Percentiles rank a stretch among this genome's conserved stretches.
Evolutionary conservation across 1,284 basidiomycete genomes (phyloP).

Genomic region (Fistulina hepatica): DNA sequence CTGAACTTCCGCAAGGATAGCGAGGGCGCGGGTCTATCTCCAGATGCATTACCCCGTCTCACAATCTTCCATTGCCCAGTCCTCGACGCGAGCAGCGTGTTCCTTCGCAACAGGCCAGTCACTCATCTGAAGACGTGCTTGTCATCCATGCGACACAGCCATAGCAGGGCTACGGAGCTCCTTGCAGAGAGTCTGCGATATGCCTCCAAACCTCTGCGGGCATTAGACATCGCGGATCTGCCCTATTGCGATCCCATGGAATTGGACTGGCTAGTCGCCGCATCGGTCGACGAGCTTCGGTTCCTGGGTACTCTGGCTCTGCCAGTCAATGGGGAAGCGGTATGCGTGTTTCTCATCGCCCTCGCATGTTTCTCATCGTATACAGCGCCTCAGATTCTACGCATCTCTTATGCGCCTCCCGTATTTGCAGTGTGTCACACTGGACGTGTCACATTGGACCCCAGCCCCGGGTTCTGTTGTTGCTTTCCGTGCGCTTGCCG

Average conservation of each 20-base stretch:
- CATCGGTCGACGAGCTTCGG: conserved; percentile 29
- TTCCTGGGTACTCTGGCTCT: conserved; percentile 57
- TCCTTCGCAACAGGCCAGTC: conserved; percentile 47
- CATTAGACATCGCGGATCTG: conserved; percentile 52
- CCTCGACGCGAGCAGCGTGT: conserved; percentile 43
- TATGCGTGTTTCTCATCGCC: conserved; percentile 16
- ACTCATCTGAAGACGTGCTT: conserved; percentile 58
- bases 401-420: conserved; percentile 42
- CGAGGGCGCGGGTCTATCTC: no score
- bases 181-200: conserved; percentile 31
- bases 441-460: conserved; percentile 54
- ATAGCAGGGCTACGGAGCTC: not conserved
- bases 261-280: conserved; percentile 32
- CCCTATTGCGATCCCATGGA: conserved; percentile 40
- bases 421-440: conserved; percentile 41
- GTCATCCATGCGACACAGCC: conserved; percentile 22
- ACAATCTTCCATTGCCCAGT: conserved; percentile 53
- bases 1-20: conserved; percentile 44
- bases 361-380: conserved; percentile 7
- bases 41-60: conserved; percentile 33
- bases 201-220: conserved; percentile 32
- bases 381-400: conserved; percentile 49
- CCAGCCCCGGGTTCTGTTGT: conserved; percentile 39
- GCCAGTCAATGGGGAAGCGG: conserved; percentile 38
- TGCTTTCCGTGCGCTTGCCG: conserved; percentile 44